Evolutionary conservation across 139 green algal species (phyloP), one percentile per base, ranked within the genome.

Genomic region (Micractinium conductrix): DNA sequence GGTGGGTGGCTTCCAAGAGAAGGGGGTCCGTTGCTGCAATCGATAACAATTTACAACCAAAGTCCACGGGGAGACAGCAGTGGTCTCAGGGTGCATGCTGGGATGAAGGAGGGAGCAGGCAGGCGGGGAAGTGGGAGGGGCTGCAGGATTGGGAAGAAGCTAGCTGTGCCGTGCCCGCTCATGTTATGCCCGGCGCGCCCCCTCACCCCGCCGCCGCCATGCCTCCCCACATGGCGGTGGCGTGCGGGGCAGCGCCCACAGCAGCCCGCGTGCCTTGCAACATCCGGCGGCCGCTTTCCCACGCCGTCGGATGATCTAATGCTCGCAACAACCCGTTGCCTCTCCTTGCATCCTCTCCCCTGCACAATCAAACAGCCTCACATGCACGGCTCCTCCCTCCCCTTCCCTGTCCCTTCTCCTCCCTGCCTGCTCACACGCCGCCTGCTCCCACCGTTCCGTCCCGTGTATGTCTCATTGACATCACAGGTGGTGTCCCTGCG

Each of bases 401-500:
- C 62, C 62, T 35, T 10, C 9, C 2, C n/a, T n/a, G n/a, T n/a
- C n/a, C n/a, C 62, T 14, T 70, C 14, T 35, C 17, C 5, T 40
- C 65, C 65, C 65, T 42, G 33, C 1, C 65, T 10, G 33, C 9
- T 10, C 40, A 17, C 69, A 33, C 40, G 7, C 19, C 38, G 24
- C 19, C 45, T 7, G 1, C 22, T 42, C 30, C 12, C 40, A 0
- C 5, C 78, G 21, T 17, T 22, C 21, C 53, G n/a, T n/a, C n/a
- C n/a, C n/a, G n/a, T n/a, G n/a, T n/a, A n/a, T n/a, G n/a, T n/a
- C n/a, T n/a, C n/a, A n/a, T n/a, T n/a, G n/a, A n/a, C n/a, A n/a
- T n/a, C n/a, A 35, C 88, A 95, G 93, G 94, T 99, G 24, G 94
- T 92, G 67, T 94, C 91, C 4, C 94, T 96, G 87, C 90, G 96